phyloP scores from a whole-genome alignment of 768 basidiomycete species.

The Amanita rimosa region DNA sequence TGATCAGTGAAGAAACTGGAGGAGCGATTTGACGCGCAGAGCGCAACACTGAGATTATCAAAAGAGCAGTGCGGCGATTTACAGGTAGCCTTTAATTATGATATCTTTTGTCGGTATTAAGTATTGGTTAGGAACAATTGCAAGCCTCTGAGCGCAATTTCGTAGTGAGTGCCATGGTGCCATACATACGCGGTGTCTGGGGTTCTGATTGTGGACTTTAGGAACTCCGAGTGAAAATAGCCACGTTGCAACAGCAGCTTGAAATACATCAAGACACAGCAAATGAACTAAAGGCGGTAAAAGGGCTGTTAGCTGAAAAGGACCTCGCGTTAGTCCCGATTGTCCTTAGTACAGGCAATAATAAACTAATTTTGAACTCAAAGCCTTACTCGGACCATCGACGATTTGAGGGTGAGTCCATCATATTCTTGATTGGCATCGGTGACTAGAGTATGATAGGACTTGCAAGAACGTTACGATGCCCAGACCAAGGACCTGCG shows the following conservation, averaged over 20 bases:
- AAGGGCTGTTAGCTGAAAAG: neutral
- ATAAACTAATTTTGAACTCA: neutral
- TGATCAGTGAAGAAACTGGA: slow-evolving; percentile 29
- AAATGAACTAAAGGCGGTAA: neutral
- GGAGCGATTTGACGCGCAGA: slow-evolving; percentile 51
- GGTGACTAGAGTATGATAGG: neutral
- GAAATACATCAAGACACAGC: neutral
- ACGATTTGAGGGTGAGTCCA: neutral
- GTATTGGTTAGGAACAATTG: slow-evolving; percentile 12
- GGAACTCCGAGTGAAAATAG: slow-evolving; percentile 1
- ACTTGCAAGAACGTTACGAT: neutral
- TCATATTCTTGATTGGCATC: neutral
- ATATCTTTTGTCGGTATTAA: neutral
- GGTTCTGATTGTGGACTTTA: neutral
- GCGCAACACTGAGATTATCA: slow-evolving; percentile 36
- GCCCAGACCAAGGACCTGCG: neutral
- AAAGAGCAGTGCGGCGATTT: slow-evolving; percentile 45
- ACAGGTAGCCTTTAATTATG: slow-evolving; percentile 17
- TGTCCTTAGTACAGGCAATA: neutral
- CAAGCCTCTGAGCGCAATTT: slow-evolving; percentile 7
- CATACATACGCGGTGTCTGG: neutral
- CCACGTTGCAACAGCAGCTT: neutral
- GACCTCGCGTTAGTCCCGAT: neutral
- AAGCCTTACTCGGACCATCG: neutral
- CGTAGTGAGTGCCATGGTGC: neutral